phyloP scores from a whole-genome alignment of 768 basidiomycete genomes.

The Mycena maculata region DNA sequence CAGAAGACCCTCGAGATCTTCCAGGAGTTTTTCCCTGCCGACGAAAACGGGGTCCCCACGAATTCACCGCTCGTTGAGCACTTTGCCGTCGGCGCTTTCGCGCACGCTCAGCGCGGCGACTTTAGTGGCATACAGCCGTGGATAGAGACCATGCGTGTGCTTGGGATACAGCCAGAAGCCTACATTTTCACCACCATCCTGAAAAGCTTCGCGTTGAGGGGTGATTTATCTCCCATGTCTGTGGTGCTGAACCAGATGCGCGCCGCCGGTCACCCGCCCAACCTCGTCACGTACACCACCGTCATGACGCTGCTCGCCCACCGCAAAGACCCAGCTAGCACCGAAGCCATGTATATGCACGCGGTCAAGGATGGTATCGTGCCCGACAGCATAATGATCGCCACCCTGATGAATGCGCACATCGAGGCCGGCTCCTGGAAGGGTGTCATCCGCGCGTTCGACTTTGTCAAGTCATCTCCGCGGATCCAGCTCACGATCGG shows the following conservation, averaged over 20 bases:
- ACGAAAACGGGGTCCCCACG: conserved; percentile 40
- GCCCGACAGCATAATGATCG: conserved; percentile 74
- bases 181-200: conserved; percentile 72
- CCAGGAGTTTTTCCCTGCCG: conserved; percentile 61
- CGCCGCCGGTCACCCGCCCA: conserved; percentile 56
- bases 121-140: conserved; percentile 62
- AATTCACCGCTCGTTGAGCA: conserved; percentile 60
- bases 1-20: conserved; percentile 62
- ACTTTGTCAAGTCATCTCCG: conserved; percentile 60
- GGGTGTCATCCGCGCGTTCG: conserved; percentile 77
- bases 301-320: conserved; percentile 75
- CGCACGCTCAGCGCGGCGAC: conserved; percentile 61
- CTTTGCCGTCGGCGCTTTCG: conserved; percentile 68
- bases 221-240: conserved; percentile 65
- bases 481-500: conserved; percentile 62
- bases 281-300: conserved; percentile 68
- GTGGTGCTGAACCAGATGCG: conserved; percentile 73
- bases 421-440: conserved; percentile 85
- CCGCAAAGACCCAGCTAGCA: conserved; percentile 69
- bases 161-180: conserved; percentile 63
- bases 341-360: conserved; percentile 73
- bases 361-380: conserved; percentile 70
- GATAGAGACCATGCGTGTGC: conserved; percentile 63
- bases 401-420: conserved; percentile 84
- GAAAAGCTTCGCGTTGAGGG: conserved; percentile 62